Evolutionary conservation across 768 basidiomycete genomes (phyloP), one percentile per base, ranked within the genome.

Genomic region (Phlebiopsis flavidoalba): DNA sequence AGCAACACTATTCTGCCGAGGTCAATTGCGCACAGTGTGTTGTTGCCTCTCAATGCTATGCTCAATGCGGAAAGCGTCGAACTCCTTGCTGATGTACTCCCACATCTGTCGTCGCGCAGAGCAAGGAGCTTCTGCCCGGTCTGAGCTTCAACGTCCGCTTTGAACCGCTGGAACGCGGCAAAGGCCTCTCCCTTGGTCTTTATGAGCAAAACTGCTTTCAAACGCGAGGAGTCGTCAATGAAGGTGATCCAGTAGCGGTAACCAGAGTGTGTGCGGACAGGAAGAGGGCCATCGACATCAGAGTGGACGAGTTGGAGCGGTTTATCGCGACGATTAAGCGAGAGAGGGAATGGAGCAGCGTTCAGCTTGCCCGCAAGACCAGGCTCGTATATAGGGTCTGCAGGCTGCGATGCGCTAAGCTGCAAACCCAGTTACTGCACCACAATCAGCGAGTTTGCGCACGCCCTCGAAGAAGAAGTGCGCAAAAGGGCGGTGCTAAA

Each of bases 111-210:
- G 8, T 49, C 8, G 19, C 48, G 10, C 3, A 49, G n/a, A 5
- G n/a, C 48, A 21, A 5, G 10, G 24, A 49, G 19, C 19, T 21
- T 15, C 48, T 49, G 5, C 45, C 61, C 61, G 1, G 33, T 60
- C 51, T 71, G 60, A 37, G 65, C 73, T 66, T 76, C 68, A 40
- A 67, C 67, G 46, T 62, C 68, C 10, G 70, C 69, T 45, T 74
- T 72, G 65, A 66, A 74, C 8, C 49, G 21, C 60, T 70, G 67
- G 59, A 74, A 75, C 0, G 63, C 63, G 5, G 53, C 57, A 36
- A 73, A 70, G 1, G 62, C 43, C 5, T 71, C 64, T 1, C 54
- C 63, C 62, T 73, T 73, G n/a, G n/a, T n/a, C 15, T 22, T 43
- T 3, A 49, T 52, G 8, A 72, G 59, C 14, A 65, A 57, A 3